Evolutionary conservation across 176 grass and related monocot genomes (phyloP).

Genomic region (Ensete ventricosum): DNA sequence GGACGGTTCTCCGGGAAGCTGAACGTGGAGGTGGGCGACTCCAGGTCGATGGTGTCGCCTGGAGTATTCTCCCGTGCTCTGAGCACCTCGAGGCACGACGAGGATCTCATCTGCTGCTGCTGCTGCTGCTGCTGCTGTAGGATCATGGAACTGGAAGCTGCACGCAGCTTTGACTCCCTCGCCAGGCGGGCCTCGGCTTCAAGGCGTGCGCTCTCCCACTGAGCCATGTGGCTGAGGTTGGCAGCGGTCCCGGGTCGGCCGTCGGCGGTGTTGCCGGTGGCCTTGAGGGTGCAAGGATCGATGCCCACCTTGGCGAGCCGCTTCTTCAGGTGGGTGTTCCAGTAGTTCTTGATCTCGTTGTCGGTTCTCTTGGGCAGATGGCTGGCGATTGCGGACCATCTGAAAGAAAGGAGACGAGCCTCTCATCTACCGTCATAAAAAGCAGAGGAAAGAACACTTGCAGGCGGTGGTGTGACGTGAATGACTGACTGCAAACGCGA

Average conservation of each 20-base stretch:
- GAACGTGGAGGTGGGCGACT: slow-evolving; percentile 86
- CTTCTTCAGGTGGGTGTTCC: slow-evolving; percentile 1
- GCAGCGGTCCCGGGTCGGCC: not conserved
- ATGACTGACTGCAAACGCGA: not conserved
- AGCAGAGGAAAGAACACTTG: not conserved
- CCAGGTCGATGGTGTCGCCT: slow-evolving; percentile 42
- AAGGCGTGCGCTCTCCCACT: slow-evolving; percentile 90
- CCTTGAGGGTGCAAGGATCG: not conserved
- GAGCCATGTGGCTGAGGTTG: slow-evolving; percentile 84
- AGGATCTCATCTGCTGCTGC: too few species aligned
- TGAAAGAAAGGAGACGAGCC: not conserved
- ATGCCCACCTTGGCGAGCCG: not conserved
- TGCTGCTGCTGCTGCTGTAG: not conserved
- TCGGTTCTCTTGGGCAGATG: not conserved
- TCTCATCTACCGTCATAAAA: not conserved
- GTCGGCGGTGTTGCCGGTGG: not conserved
- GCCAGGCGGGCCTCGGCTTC: slow-evolving; percentile 79
- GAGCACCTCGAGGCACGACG: slow-evolving; percentile 31
- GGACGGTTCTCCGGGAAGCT: slow-evolving; percentile 49
- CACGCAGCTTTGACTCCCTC: slow-evolving; percentile 51
- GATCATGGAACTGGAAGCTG: not conserved
- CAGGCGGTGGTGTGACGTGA: not conserved
- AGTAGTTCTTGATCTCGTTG: not conserved
- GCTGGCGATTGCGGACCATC: not conserved
- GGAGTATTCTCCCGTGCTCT: slow-evolving; percentile 31